Conservation (phyloP, 129 eudicot genomes). For the Deinandra increscens region DNA sequence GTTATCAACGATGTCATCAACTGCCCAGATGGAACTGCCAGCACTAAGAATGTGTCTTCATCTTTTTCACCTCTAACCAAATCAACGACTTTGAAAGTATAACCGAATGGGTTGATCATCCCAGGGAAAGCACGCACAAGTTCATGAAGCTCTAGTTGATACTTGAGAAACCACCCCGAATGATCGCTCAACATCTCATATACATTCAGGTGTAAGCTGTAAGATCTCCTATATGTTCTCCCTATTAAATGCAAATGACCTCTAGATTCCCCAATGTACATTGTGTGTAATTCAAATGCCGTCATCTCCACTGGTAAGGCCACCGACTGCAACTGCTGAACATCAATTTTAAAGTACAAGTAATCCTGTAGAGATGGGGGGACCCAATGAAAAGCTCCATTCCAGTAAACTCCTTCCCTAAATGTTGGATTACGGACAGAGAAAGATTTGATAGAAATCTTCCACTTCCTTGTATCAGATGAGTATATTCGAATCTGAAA, state of each 20-base stretch:
- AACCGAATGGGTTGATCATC: no score
- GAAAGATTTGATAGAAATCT: not conserved
- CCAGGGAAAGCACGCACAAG: no score
- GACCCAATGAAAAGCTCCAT: not conserved
- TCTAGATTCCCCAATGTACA: constrained; percentile 3
- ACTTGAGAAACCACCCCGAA: no score
- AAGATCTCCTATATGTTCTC: no score
- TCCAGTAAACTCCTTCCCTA: not conserved
- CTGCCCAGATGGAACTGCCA: constrained; percentile 2
- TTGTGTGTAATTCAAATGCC: not conserved
- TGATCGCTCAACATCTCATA: no score
- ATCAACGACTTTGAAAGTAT: no score
- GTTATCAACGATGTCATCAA: no score
- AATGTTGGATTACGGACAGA: not conserved
- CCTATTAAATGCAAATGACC: no score
- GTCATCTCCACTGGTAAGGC: not conserved
- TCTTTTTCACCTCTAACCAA: no score
- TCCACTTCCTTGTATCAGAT: not conserved
- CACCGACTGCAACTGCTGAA: not conserved
- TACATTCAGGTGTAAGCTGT: no score
- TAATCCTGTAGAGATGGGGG: not conserved
- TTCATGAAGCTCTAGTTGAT: no score
- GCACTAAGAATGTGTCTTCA: not conserved
- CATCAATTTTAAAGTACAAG: not conserved
- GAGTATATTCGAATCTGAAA: constrained; percentile 2